Evolutionary conservation across 1,284 basidiomycete genomes (phyloP), one percentile per base, ranked within the genome.

Genomic region (Malassezia dermatis): DNA sequence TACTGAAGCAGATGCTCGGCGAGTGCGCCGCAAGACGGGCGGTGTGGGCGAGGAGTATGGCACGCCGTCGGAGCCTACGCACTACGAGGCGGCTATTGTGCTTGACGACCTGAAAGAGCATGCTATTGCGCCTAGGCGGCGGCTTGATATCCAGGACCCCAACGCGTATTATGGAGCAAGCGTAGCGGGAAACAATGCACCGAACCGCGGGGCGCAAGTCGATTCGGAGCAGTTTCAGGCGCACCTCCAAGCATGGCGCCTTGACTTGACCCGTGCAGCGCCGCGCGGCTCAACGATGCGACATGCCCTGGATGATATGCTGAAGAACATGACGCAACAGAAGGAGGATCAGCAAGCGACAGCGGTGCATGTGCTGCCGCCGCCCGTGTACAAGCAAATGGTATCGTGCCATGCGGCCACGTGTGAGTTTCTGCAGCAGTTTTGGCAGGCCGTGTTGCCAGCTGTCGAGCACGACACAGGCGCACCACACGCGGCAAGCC

Each of bases 361-460:
- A 12, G 26, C 45, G n/a, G 7, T 48, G 1, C 12, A 40, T 23
- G 49, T 48, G 27, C 82, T 96, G 23, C 89, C 91, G 0, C 83
- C 86, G 27, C 78, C 77, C 1, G 77, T 95, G 21, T 83, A 88
- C 62, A 79, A 83, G 48, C 84, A 88, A 71, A 85, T 95, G 80
- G 82, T 83, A 8, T 86, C 86, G 0, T 86, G 87, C 65, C 89
- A 95, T 69, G 89, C 88, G 0, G 85, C 90, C 1, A 86, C 90
- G 2, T 90, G 88, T 63, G 93, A 99, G 75, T 95, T 96, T 73
- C 79, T 99, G 10, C 83, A 93, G 10, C 93, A 96, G 71, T 96
- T 90, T 71, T 98, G 91, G 90, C 81, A 85, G 10, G 82, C 89
- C 0, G 81, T 88, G 47, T 85, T 91, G 53, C 91, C 91, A 1